Evolutionary conservation across 2,329 filamentous ascomycete genomes (phyloP).

Genomic region (Calonectria pauciramosa): DNA sequence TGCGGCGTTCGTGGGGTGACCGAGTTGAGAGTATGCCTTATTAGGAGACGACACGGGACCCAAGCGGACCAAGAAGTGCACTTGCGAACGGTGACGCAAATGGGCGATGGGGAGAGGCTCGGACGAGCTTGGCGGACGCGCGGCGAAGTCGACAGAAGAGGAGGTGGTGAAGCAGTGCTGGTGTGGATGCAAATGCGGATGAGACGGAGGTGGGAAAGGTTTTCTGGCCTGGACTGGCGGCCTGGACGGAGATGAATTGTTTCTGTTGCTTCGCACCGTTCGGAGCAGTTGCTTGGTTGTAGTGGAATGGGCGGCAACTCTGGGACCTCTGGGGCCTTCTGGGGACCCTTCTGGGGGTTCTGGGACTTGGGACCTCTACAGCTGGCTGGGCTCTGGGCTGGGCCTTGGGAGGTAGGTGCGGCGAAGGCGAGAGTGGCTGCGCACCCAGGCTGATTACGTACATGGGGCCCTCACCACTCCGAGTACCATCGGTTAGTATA

Average conservation of each 20-base stretch:
- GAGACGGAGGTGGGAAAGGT: conserved; percentile 15
- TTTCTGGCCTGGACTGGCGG: conserved; percentile 22
- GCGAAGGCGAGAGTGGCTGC: conserved; percentile 29
- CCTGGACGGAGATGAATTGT: conserved; percentile 22
- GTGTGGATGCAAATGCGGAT: conserved; percentile 9
- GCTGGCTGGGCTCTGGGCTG: not conserved
- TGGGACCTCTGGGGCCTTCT: not conserved
- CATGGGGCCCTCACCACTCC: conserved; percentile 9
- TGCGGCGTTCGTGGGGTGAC: conserved; percentile 39
- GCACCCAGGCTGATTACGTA: conserved; percentile 30
- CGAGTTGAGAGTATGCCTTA: conserved; percentile 16
- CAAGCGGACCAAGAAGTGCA: conserved; percentile 41
- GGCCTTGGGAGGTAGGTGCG: conserved; percentile 15
- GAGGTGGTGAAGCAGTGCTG: not conserved
- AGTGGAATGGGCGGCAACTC: conserved; percentile 16
- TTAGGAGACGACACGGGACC: conserved; percentile 20
- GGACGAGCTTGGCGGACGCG: conserved; percentile 16
- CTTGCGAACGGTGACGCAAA: conserved; percentile 30
- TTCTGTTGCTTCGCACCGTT: not conserved
- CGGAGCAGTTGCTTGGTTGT: conserved; percentile 1
- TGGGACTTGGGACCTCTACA: conserved; percentile 1
- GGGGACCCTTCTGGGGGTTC: not conserved
- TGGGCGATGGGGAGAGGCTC: not conserved
- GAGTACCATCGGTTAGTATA: conserved; percentile 1
- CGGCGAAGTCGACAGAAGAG: conserved; percentile 8